Evolutionary conservation across 2,329 filamentous ascomycete genomes (phyloP).

Genomic region (Aspergillus carbonarius): DNA sequence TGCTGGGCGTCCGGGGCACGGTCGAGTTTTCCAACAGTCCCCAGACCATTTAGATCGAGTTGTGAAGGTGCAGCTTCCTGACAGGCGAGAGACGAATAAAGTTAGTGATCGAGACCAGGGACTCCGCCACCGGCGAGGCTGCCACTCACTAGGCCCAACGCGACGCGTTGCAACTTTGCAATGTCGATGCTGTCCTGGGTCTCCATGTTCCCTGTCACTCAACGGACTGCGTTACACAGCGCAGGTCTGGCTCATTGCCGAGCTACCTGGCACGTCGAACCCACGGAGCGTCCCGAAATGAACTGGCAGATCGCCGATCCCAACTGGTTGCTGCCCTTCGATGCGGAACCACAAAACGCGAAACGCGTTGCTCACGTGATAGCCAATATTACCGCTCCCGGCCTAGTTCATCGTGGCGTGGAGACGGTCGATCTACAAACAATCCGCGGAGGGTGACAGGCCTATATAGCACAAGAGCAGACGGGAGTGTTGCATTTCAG

Average conservation of each 20-base stretch:
- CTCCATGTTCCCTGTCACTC: conserved; percentile 30
- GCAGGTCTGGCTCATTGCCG: background rate
- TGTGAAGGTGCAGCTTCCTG: conserved; percentile 35
- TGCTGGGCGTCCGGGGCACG: background rate
- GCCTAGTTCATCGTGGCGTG: conserved; percentile 7
- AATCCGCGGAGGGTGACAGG: background rate
- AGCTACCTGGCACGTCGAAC: background rate
- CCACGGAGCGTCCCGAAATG: background rate
- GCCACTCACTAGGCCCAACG: conserved; percentile 41
- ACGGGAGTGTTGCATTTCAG: background rate
- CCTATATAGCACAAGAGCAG: background rate
- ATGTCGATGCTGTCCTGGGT: conserved; percentile 45
- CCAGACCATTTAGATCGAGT: conserved; percentile 13
- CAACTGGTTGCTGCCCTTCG: background rate
- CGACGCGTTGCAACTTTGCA: conserved; percentile 41
- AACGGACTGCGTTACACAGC: background rate
- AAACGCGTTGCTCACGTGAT: conserved; percentile 34
- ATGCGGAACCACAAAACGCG: conserved; percentile 25
- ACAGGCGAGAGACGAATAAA: conserved; percentile 15
- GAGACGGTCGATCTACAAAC: background rate
- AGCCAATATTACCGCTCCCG: conserved; percentile 27
- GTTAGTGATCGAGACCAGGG: conserved; percentile 22
- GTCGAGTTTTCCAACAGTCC: conserved; percentile 8
- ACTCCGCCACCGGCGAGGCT: conserved; percentile 24
- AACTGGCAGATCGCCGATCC: background rate